Conservation (phyloP, 108 stramenopile genomes). For the Skeletonema marinoi region DNA sequence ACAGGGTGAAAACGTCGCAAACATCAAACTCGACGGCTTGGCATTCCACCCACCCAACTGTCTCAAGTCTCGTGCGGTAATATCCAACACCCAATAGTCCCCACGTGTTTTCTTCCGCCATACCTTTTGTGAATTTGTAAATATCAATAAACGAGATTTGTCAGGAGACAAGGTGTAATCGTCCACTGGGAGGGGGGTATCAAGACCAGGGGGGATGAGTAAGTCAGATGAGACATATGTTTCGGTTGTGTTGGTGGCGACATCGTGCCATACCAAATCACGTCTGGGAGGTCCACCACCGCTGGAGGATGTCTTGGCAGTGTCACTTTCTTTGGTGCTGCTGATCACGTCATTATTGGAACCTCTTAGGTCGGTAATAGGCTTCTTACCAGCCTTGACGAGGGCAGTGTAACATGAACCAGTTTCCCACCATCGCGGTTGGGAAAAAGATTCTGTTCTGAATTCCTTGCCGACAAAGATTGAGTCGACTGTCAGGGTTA, state of each 20-base stretch:
- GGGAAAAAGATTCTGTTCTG: constrained; percentile 36
- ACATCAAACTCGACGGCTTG: constrained; percentile 44
- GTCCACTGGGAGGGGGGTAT: constrained; percentile 30
- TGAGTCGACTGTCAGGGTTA: constrained; percentile 31
- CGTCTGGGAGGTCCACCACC: constrained; percentile 15
- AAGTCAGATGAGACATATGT: constrained; percentile 35
- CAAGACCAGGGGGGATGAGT: constrained; percentile 42
- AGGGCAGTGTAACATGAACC: constrained; percentile 47
- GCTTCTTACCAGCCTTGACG: constrained; percentile 1
- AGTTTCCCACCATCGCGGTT: constrained; percentile 49
- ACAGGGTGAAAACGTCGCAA: constrained; percentile 45
- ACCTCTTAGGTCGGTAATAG: neutral
- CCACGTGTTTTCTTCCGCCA: constrained; percentile 49
- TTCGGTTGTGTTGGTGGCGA: constrained; percentile 37
- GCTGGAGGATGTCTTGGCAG: neutral
- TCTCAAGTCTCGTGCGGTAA: constrained; percentile 39
- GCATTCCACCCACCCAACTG: constrained; percentile 35
- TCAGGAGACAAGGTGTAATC: constrained; percentile 39
- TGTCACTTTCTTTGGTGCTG: neutral
- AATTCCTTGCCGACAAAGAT: constrained; percentile 51
- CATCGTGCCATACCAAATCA: constrained; percentile 46
- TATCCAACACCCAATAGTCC: constrained; percentile 50
- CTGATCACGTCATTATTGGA: neutral
- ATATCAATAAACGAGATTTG: constrained; percentile 33
- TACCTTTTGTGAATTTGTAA: constrained; percentile 42